Evolutionary conservation across 2,329 filamentous ascomycete genomes (phyloP), one percentile per base, ranked within the genome.

Genomic region (Xylariomycetidae sp.): DNA sequence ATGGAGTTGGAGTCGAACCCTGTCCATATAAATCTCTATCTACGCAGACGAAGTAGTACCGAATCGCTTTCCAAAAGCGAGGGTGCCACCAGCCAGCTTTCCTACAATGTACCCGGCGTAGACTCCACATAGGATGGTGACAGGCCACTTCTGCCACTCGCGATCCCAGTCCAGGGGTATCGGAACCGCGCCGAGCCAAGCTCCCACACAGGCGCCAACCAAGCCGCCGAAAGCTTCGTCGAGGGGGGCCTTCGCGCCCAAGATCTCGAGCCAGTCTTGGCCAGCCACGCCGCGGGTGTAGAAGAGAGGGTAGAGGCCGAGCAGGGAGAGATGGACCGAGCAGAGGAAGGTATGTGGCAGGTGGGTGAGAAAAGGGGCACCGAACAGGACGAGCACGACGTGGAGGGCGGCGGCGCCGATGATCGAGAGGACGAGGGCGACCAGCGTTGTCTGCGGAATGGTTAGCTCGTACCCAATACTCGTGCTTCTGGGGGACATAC

Each of bases 141-240:
- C 82, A 0, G 92, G 92, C 85, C 90, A 98, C 59, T 82, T 85
- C 74, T 98, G 92, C 92, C 92, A 98, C 49, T 94, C 88, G n/a
- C 92, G 79, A 58, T 98, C 92, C 90, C 90, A 96, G 58, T 98
- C 92, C 46, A 98, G 67, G 2, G 92, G 92, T 48, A 98, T 96
- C 0, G 93, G 92, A 33, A 96, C 78, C 6, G 92, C 92, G 4
- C 92, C 92, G 25, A 95, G 64, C 92, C 92, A 96, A 25, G 86
- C 87, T 5, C 92, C 92, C 1, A 90, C 50, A 17, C 82, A 65
- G 0, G 79, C 79, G 5, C 92, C 92, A n/a, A 89, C 59, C 8
- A 86, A 70, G 2, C 78, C 86, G 3, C 88, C 90, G 62, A 87
- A 92, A 0, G 85, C 77, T 54, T 89, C 84, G 59, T 96, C 92